A percentile compares a stretch with the other conserved stretches of the same genome.
Evolutionary conservation across 176 grass and related monocot species (phyloP).

Genomic region (Tuctoria greenei): DNA sequence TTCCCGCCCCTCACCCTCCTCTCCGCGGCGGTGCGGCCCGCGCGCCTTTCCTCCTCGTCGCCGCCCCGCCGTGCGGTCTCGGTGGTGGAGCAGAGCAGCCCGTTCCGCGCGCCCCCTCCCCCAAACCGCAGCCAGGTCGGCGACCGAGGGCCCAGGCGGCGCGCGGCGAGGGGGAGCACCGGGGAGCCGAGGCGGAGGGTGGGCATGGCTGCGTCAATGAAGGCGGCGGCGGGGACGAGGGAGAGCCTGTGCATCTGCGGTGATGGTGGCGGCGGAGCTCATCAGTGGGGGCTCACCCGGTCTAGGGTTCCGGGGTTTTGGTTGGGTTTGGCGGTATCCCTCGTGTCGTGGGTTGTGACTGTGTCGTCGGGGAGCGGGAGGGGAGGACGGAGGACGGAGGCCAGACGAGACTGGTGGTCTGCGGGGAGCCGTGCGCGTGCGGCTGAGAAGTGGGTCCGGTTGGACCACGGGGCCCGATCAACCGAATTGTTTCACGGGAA

Average conservation of each 20-base stretch:
- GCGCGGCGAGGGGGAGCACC: conserved; percentile 1
- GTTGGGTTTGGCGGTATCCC: conserved; percentile 26
- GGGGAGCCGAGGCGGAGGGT: conserved; percentile 51
- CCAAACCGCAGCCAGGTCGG: conserved; percentile 32
- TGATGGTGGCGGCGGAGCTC: conserved; percentile 40
- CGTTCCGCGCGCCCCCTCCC: conserved; percentile 8
- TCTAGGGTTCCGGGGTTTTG: conserved; percentile 47
- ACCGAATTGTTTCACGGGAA: neutral
- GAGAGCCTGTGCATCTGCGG: conserved; percentile 54
- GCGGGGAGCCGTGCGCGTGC: neutral
- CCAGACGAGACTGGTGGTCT: conserved; percentile 15
- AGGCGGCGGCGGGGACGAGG: conserved; percentile 24
- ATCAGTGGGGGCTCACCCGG: conserved; percentile 36
- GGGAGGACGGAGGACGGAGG: neutral
- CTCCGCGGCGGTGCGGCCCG: conserved; percentile 27
- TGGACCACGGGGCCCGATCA: neutral
- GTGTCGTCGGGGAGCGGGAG: conserved; percentile 31
- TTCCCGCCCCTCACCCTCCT: conserved; percentile 57
- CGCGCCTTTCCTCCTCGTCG: conserved; percentile 26
- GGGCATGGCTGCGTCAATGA: conserved; percentile 54
- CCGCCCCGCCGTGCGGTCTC: conserved; percentile 32
- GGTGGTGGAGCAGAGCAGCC: conserved; percentile 36
- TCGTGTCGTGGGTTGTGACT: conserved; percentile 4
- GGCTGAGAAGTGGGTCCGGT: neutral
- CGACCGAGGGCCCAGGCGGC: conserved; percentile 11